These are phyloP conservation scores for Chlorella sp. DNA, from an alignment of 139 green algal genomes.

Conservation along the genomic window DNA sequence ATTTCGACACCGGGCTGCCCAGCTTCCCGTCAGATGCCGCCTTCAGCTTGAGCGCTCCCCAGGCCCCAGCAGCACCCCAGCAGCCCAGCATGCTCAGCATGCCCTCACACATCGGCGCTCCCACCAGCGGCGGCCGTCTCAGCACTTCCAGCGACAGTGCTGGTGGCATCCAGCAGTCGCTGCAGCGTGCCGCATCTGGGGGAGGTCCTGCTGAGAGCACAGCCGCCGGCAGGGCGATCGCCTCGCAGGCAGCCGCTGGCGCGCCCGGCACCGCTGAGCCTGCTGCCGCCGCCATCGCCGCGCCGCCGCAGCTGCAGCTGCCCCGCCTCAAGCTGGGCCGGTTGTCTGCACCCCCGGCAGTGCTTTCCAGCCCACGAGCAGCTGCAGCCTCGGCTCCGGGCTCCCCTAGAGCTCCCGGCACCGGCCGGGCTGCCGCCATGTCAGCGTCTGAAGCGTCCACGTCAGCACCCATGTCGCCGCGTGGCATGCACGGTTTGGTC, in stretches of 20 bases:
- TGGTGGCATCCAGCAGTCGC: background rate
- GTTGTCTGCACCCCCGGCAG: background rate
- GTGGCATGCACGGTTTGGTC: conserved; percentile 30
- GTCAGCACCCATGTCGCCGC: background rate
- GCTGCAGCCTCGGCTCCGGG: background rate
- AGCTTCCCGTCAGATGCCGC: conserved; percentile 15
- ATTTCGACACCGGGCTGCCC: background rate
- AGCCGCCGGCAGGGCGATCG: background rate
- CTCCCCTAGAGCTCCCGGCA: background rate
- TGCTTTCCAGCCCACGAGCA: background rate
- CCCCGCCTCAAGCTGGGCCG: background rate
- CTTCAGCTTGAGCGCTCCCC: background rate
- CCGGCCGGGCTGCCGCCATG: background rate
- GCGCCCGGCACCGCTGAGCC: no score
- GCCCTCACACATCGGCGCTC: background rate
- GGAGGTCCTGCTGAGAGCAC: background rate
- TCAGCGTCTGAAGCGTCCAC: background rate
- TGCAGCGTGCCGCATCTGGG: background rate
- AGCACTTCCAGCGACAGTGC: background rate
- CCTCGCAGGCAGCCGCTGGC: background rate
- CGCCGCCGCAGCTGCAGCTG: background rate
- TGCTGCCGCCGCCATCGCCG: background rate
- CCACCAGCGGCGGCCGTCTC: background rate
- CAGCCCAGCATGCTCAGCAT: background rate
- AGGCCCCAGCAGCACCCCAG: no score